Base-by-base conservation (phyloP, 192 early-diverging fungal genomes). In the Podila minutissima region DNA sequence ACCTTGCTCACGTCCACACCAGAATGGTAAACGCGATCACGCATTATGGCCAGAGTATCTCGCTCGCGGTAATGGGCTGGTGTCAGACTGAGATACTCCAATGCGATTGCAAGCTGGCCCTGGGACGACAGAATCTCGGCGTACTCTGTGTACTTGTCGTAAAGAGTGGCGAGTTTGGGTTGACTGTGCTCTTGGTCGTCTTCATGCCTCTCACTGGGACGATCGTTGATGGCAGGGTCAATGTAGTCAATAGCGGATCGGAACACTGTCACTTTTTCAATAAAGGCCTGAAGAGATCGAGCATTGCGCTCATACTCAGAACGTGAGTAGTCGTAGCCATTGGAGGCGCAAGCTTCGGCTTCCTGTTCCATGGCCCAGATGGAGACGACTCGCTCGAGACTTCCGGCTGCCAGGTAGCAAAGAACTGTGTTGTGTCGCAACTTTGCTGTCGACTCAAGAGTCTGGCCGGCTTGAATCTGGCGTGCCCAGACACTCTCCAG, bases 191-290 rank as follows among this genome's bases (percentile, higher is more conserved):
- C 67, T 63, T 84, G 81, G 67, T 81, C 67, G 55, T 76, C 75
- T 6, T 70, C 59, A 19, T 58, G 46, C 37, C 62, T 72, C 35
- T 75, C 74, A 31, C 86, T 89, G 41, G 71, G 64, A 67, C 74
- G 71, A 31, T 84, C 71, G 24, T 69, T 51, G 26, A 95, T 72
- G 15, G 92, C 90, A 17, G 91, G 75, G 71, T 99, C 98, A 32
- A 95, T 90, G 83, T 92, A 99, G 59, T 93, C 90, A 59, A 98
- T 94, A 1, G 97, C 98, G 50, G 93, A 92, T 29, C 95, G 91
- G 88, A 98, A 97, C 32, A 99, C 92, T 11, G 95, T 89, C 24
- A 98, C 91, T 82, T 97, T 96, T 72, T 98, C 97, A 46, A 98
- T 89, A 12, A 98, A 81, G 41, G 84, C 71, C 49, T 97, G 95